phyloP scores from a whole-genome alignment of 305 asterid genomes.

The Rubia peregrina region DNA sequence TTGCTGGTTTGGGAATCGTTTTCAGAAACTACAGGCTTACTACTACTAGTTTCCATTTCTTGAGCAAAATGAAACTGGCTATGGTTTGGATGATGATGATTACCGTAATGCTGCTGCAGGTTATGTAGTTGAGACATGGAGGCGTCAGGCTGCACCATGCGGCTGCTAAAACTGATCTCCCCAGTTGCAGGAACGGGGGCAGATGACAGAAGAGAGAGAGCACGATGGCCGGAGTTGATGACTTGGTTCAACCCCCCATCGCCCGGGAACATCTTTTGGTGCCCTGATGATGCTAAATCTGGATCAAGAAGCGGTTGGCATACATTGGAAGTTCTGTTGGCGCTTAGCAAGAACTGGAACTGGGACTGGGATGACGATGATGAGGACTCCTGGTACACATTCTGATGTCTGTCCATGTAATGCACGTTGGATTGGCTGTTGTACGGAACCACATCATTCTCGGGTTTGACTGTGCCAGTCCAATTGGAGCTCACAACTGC shows the following conservation, averaged over 20 bases:
- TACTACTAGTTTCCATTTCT: conserved; percentile 26
- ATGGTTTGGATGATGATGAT: background rate
- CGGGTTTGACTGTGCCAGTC: conserved; percentile 35
- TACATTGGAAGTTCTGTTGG: conserved; percentile 23
- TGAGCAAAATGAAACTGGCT: conserved; percentile 29
- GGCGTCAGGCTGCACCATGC: conserved; percentile 31
- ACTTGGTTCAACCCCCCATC: conserved; percentile 36
- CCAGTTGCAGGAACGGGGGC: conserved; percentile 32
- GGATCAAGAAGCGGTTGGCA: conserved; percentile 33
- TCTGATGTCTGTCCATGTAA: conserved; percentile 27
- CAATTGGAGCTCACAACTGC: conserved; percentile 38
- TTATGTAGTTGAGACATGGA: conserved; percentile 29
- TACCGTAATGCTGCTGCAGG: conserved; percentile 22
- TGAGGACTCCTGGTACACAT: conserved; percentile 28
- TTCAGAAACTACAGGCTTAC: conserved; percentile 31
- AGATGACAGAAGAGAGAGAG: conserved; percentile 99
- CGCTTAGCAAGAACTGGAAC: conserved; percentile 40
- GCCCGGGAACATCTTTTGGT: conserved; percentile 28
- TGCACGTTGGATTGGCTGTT: conserved; percentile 33
- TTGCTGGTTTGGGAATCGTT: conserved; percentile 24
- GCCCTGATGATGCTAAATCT: conserved; percentile 22
- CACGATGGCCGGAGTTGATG: conserved; percentile 49
- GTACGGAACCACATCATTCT: conserved; percentile 30
- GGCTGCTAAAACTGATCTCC: conserved; percentile 43
- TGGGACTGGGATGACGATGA: conserved; percentile 29